Evolutionary conservation across 768 basidiomycete genomes (phyloP), one percentile per base, ranked within the genome.

Genomic region (Botryobasidium botryosum): DNA sequence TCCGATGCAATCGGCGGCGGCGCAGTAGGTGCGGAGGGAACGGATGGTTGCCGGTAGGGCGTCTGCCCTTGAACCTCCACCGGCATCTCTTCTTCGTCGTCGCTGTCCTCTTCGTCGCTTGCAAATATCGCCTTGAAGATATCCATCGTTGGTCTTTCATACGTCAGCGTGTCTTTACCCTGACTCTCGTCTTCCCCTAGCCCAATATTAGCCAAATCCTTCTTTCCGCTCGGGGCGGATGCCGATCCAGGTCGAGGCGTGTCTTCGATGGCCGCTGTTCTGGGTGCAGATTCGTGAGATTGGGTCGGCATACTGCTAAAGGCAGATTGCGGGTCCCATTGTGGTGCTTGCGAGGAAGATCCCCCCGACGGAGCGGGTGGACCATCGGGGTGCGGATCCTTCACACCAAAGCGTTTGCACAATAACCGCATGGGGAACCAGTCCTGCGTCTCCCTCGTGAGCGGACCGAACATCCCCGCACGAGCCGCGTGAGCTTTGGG

Each of bases 41-140:
- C 79, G 6, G 71, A 55, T 17, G 57, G 55, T 8, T 39, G 51
- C n/a, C 55, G 50, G 29, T 54, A 62, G 20, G 56, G 13, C 23
- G 56, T 18, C 36, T 41, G 18, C 23, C 33, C 21, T 1, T 46
- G 10, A 23, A 53, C 53, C 24, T 58, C 55, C 12, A 59, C 54
- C 44, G 52, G 38, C 41, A 61, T 55, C 18, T 56, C 61, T 15
- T 63, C 64, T 1, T 67, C 85, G 2, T 77, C 77, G 6, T 77
- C 82, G 15, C 76, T 78, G 28, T 85, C 83, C 54, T 92, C 88
- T 36, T 87, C 85, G 49, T 87, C 86, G 61, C 84, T 88, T 8
- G 88, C 91, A 58, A 99, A 99, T 49, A 99, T 96, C 3, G 92
- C 90, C 58, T 92, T 94, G 69, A 97, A 99, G 35, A 97, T 75